phyloP scores from a whole-genome alignment of 2,329 filamentous ascomycete genomes.

The Basipetospora chlamydospora region DNA sequence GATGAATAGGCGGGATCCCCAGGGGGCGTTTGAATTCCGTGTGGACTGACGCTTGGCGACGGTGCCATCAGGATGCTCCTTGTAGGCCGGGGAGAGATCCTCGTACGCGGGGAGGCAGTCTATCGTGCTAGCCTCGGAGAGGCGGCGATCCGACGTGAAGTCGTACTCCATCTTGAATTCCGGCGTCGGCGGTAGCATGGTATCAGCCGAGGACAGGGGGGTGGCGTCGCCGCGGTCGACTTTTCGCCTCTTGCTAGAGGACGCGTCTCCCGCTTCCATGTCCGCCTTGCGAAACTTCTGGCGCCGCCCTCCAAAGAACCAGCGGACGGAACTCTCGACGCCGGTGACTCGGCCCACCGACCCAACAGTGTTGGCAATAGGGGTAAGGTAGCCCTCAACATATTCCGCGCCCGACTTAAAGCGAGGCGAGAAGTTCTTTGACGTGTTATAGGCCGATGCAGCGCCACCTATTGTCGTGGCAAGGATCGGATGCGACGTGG shows the following conservation, averaged over 20 bases:
- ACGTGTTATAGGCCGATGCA: constrained; percentile 69
- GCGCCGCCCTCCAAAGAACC: constrained; percentile 55
- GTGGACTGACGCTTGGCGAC: constrained; percentile 16
- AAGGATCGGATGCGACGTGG: constrained; percentile 74
- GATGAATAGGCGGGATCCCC: constrained; percentile 76
- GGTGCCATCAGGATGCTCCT: constrained; percentile 34
- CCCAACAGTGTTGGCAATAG: constrained; percentile 74
- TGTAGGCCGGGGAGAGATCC: constrained; percentile 62
- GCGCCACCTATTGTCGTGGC: constrained; percentile 76
- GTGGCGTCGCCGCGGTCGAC: constrained; percentile 21
- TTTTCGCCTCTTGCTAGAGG: constrained; percentile 45
- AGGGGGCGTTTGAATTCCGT: constrained; percentile 27
- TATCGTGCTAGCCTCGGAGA: constrained; percentile 50
- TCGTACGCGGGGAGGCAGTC: constrained; percentile 78
- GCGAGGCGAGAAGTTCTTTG: constrained; percentile 79
- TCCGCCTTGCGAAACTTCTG: constrained; percentile 32
- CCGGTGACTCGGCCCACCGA: constrained; percentile 74
- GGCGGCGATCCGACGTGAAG: constrained; percentile 28
- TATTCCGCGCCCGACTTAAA: constrained; percentile 86
- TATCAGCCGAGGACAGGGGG: too few relatives aligned
- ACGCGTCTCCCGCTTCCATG: constrained; percentile 26
- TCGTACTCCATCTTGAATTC: constrained; percentile 7
- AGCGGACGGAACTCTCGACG: constrained; percentile 72
- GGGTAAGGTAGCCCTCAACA: constrained; percentile 75
- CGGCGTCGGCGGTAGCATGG: background rate